Percentiles rank a stretch among this genome's conserved stretches.
Evolutionary conservation across 345 rosid genomes (phyloP).

Genomic region (Brassica nigra): DNA sequence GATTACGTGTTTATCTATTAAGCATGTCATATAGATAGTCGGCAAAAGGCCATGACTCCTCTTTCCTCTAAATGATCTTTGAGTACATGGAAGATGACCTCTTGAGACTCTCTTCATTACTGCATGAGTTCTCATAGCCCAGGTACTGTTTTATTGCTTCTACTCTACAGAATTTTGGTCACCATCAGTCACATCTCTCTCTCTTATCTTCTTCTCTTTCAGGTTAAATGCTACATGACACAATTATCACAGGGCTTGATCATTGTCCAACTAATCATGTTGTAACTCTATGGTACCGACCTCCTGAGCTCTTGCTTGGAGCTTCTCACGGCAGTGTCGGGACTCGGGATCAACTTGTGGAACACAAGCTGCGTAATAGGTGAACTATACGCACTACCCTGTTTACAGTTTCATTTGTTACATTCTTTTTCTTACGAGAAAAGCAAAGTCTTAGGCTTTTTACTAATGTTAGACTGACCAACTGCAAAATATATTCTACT

Average conservation of each 20-base stretch:
- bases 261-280: slow-evolving; percentile 76
- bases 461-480: slow-evolving; percentile 61
- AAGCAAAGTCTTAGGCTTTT: not conserved
- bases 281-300: slow-evolving; percentile 95
- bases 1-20: not conserved
- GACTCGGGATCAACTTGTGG: slow-evolving; percentile 78
- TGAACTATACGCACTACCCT: slow-evolving; percentile 65
- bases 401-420: not conserved
- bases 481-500: slow-evolving; percentile 72
- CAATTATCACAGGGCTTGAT: slow-evolving; percentile 88
- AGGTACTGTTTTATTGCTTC: slow-evolving; percentile 50
- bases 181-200: not conserved
- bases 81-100: slow-evolving; percentile 99
- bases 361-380: slow-evolving; percentile 89
- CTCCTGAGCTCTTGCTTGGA: slow-evolving; percentile 93
- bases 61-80: slow-evolving; percentile 73
- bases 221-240: slow-evolving; percentile 89
- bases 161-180: not conserved
- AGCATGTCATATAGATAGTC: too few species aligned
- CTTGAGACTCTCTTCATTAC: slow-evolving; percentile 73
- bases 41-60: slow-evolving; percentile 37
- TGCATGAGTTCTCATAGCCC: slow-evolving; percentile 75
- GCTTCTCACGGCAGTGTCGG: slow-evolving; percentile 60
- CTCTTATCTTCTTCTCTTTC: slow-evolving; percentile 16
- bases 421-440: slow-evolving; percentile 13